Base-by-base conservation (phyloP, 176 grass and related monocot species). In the Bonia amplexicaulis region DNA sequence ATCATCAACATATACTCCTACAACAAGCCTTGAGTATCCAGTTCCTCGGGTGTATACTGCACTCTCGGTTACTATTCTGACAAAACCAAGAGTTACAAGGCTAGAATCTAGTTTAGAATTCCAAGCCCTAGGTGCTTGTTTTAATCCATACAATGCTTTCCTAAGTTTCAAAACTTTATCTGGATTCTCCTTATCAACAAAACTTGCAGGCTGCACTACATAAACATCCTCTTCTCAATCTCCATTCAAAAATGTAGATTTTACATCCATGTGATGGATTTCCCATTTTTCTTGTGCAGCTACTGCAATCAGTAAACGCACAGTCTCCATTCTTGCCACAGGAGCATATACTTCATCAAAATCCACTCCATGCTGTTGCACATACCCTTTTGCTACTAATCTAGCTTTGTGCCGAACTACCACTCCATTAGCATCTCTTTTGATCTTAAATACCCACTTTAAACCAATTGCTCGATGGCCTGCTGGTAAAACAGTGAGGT, bases 161-260 rank as follows among this genome's bases (percentile, higher is more conserved):
- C 3, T 23, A 0, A 44, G 1, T 0, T 19, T 42, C 1, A 69
- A 1, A 0, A 72, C 42, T 0, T 47, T 47, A 3, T 14, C 4
- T 0, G 46, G 0, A 0, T 48, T 10, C 0, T 2, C 0, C 0
- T 16, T 6, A 11, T 6, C 3, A 5, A 15, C 0, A 7, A 47
- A 72, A 0, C 69, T 12, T 3, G 22, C 7, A 10, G n/a, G 58
- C 7, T 61, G 58, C 0, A 1, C 9, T 9, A 25, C 7, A 44
- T 44, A 44, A 0, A 44, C 41, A 2, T 44, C 41, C 8, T 44
- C 41, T 1, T 1, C 2, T 1, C 9, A 0, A 0, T 44, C 41
- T 2, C 41, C 41, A 44, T 44, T 44, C 1, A 44, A 0, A 2
- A 44, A 44, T 2, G 41, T 9, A 1, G 41, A 9, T 9, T 44